Base-by-base conservation (phyloP, 352 stramenopile species). In the Phytopythium litorale region DNA sequence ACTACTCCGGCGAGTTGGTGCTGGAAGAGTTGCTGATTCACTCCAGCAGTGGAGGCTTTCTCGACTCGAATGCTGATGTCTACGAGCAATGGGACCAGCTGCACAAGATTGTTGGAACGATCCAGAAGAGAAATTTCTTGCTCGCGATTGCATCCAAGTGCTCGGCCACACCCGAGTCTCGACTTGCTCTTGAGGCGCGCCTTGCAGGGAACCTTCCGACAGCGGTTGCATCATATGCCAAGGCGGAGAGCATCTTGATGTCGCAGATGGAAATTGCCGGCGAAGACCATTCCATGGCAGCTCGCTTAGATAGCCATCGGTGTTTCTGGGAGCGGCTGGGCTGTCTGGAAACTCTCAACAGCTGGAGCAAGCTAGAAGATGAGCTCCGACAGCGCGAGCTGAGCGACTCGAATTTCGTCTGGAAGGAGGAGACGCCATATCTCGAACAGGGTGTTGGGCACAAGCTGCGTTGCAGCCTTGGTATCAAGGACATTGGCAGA, bases 181-280 rank as follows among this genome's bases (percentile, higher is more conserved):
- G 79, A 33, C 28, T 74, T 54, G 83, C 85, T 35, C 66, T 94
- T 3, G 66, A 90, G 64, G 78, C 81, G 7, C 83, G 84, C 42
- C 59, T 94, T 16, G 73, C 69, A 8, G 85, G 85, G n/a, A 82
- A 92, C 56, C 66, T 94, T 2, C 68, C 84, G n/a, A 67, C 75
- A 42, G 85, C 85, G 13, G 78, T 92, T 38, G 67, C 81, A 18
- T 87, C 70, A 15, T 94, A 94, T 53, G 85, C 78, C 37, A 91
- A 90, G 53, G 78, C 81, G 1, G 76, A 91, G 62, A 75, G 64
- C 21, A 62, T 78, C 16, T 56, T 92, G 16, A 42, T 64, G 11
- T 67, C 64, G 0, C 70, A 87, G 51, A 64, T 79, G 37, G 81
- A 87, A 16, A 59, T 73, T 12, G 42, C 81, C 1, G 66, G 78